Conservation (phyloP, 495 filamentous ascomycete genomes). For the Trichoderma asperelloides region DNA sequence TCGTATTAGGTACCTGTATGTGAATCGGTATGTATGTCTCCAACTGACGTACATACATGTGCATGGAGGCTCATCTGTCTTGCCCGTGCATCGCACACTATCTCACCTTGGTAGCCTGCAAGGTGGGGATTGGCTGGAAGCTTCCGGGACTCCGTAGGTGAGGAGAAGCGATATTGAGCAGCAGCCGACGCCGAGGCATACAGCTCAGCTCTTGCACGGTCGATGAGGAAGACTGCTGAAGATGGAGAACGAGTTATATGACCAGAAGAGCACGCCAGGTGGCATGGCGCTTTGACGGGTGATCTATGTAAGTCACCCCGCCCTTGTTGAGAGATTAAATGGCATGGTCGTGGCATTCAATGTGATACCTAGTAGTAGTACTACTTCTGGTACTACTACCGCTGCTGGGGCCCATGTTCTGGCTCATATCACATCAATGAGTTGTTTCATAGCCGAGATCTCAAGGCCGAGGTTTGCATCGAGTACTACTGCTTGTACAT, state of each 20-base stretch:
- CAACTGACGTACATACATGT: slow-evolving; percentile 3
- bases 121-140: not conserved
- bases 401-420: not conserved
- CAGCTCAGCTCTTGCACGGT: not conserved
- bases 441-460: not conserved
- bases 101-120: not conserved
- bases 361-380: not conserved
- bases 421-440: not conserved
- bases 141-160: not conserved
- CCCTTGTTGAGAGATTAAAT: not conserved
- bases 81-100: not conserved
- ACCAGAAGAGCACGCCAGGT: not conserved
- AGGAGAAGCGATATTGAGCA: not conserved
- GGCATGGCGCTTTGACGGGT: not conserved
- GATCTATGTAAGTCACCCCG: not conserved
- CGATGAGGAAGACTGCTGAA: not conserved
- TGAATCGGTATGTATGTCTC: not conserved
- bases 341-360: not conserved
- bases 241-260: not conserved
- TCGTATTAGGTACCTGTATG: not conserved
- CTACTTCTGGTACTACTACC: not conserved
- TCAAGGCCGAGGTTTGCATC: not conserved
- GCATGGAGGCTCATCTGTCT: slow-evolving; percentile 4
- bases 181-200: not conserved
- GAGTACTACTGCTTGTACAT: not conserved